Evolutionary conservation across 805 yeast genomes (phyloP).

Genomic region (Saturnispora quitensis): DNA sequence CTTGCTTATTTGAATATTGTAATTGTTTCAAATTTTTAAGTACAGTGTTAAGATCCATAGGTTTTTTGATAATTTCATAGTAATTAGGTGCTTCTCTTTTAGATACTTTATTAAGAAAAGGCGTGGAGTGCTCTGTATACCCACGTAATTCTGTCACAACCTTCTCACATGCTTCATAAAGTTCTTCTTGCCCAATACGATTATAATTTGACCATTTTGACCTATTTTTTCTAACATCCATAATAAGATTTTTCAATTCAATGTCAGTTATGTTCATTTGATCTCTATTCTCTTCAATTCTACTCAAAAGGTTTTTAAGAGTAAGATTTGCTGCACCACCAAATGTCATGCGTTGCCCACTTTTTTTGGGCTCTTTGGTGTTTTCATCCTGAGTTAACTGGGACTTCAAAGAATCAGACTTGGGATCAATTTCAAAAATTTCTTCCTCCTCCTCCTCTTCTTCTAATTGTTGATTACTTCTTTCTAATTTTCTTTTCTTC

Average conservation of each 20-base stretch:
- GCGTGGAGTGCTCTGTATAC: conserved; percentile 93
- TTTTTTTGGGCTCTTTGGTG: conserved; percentile 14
- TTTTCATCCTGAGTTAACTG: background rate
- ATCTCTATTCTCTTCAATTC: conserved; percentile 76
- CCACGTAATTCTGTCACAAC: conserved; percentile 85
- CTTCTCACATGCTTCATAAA: conserved; percentile 95
- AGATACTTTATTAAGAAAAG: conserved; percentile 90
- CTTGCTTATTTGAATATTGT: conserved; percentile 75
- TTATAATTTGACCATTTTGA: conserved; percentile 98
- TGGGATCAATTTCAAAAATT: conserved; percentile 13
- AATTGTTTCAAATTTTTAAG: conserved; percentile 77
- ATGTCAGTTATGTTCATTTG: conserved; percentile 64
- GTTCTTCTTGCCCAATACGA: conserved; percentile 91
- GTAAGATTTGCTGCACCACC: conserved; percentile 69
- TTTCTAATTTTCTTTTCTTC: conserved; percentile 69
- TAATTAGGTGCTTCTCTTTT: conserved; percentile 98
- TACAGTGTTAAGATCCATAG: conserved; percentile 95
- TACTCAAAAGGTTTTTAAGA: conserved; percentile 67
- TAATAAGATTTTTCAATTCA: conserved; percentile 74
- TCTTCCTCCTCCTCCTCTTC: conserved; percentile 16
- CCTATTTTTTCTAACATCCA: conserved; percentile 89
- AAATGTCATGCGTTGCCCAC: conserved; percentile 24
- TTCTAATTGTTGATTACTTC: conserved; percentile 64
- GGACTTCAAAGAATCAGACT: background rate
- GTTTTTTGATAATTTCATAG: conserved; percentile 77